Evolutionary conservation across 805 yeast genomes (phyloP).

Genomic region (Tetrapisispora pingtungensis): DNA sequence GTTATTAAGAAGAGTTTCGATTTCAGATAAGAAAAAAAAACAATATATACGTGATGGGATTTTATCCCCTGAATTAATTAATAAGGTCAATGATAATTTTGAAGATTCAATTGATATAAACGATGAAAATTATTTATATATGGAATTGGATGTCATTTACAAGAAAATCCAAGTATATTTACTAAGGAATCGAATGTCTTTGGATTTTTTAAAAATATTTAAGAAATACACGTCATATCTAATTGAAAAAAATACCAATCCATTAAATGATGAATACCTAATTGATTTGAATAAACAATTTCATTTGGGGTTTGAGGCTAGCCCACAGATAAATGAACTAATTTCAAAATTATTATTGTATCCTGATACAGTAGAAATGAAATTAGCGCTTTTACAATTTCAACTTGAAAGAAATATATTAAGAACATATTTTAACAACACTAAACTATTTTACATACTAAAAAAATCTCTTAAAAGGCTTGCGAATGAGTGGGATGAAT

Average conservation of each 20-base stretch:
- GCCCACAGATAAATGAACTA: slow-evolving; percentile 11
- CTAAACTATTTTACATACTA: slow-evolving; percentile 6
- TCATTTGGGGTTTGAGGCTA: slow-evolving; percentile 10
- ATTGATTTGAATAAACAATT: slow-evolving; percentile 16
- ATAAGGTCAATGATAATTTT: too few relatives aligned
- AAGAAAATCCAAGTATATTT: slow-evolving; percentile 20
- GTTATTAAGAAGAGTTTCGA: background rate
- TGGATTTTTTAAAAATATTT: slow-evolving; percentile 20
- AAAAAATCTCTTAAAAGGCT: background rate
- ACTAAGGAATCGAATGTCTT: slow-evolving; percentile 16
- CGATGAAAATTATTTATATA: too few relatives aligned
- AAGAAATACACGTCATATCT: slow-evolving; percentile 13
- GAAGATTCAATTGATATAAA: too few relatives aligned
- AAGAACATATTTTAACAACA: slow-evolving; percentile 7
- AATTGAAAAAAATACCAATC: slow-evolving; percentile 13
- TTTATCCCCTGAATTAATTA: too few relatives aligned
- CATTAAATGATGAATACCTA: slow-evolving; percentile 16
- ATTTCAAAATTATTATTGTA: slow-evolving; percentile 13
- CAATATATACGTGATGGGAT: background rate
- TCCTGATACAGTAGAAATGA: slow-evolving; percentile 20
- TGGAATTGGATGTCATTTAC: slow-evolving; percentile 9
- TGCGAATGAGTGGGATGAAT: slow-evolving; percentile 1
- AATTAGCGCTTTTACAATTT: slow-evolving; percentile 15
- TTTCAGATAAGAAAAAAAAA: background rate
- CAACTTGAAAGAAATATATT: slow-evolving; percentile 4